Conservation (phyloP, 441 rosid species). For the Gossypium trilobum region DNA sequence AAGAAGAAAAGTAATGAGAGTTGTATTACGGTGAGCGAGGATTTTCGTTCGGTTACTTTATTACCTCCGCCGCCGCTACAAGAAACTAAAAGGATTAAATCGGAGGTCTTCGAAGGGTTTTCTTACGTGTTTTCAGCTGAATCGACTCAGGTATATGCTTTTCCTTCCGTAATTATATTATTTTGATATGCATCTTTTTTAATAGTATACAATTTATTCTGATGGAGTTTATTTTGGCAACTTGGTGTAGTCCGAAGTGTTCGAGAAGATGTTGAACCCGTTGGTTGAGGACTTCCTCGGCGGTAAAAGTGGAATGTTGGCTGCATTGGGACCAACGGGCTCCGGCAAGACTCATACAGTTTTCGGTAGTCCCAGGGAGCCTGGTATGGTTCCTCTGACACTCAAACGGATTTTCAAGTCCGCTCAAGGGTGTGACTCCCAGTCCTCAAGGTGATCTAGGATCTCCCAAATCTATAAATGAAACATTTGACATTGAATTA, state of each 20-base stretch:
- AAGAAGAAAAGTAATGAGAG: constrained; percentile 36
- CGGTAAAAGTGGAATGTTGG: constrained; percentile 78
- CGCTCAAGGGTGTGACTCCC: constrained; percentile 13
- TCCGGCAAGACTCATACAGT: constrained; percentile 91
- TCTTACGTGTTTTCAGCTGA: constrained; percentile 54
- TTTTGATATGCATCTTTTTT: background rate
- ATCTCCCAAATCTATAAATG: background rate
- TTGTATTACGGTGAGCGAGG: constrained; percentile 45
- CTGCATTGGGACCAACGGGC: constrained; percentile 84
- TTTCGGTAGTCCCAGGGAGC: constrained; percentile 59
- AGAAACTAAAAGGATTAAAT: constrained; percentile 55
- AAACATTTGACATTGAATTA: background rate
- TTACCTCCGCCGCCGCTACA: constrained; percentile 52
- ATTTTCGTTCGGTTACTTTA: constrained; percentile 48
- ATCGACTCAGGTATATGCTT: constrained; percentile 52
- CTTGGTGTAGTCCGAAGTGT: constrained; percentile 43
- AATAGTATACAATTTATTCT: background rate
- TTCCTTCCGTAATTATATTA: background rate
- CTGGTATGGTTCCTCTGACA: constrained; percentile 70
- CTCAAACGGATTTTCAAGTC: constrained; percentile 49
- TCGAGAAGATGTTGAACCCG: constrained; percentile 47
- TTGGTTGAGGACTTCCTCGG: constrained; percentile 62
- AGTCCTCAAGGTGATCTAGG: constrained; percentile 29
- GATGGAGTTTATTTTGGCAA: background rate
- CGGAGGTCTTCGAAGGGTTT: constrained; percentile 72